These are phyloP conservation scores for Terfezia boudieri DNA, from an alignment of 495 filamentous ascomycete genomes.

Conservation along the genomic window DNA sequence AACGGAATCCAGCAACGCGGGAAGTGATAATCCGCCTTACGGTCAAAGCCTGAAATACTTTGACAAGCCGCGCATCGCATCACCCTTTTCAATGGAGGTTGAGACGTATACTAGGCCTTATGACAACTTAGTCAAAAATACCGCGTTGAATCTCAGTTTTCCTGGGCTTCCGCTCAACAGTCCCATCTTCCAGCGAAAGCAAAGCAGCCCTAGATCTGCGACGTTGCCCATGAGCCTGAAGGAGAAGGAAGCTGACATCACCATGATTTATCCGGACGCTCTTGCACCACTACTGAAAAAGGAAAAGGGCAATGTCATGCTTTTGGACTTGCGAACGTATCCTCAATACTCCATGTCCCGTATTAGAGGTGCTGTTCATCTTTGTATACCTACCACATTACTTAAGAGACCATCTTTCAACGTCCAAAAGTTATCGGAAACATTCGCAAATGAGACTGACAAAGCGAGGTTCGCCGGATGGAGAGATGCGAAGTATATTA, in stretches of 20 bases:
- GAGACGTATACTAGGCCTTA: not conserved
- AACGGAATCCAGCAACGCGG: constrained; percentile 6
- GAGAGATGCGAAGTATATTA: constrained; percentile 47
- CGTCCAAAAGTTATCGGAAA: constrained; percentile 68
- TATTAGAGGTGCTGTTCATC: constrained; percentile 58
- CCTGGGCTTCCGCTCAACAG: not conserved
- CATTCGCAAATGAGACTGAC: constrained; percentile 55
- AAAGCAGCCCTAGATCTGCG: not conserved
- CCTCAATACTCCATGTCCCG: constrained; percentile 56
- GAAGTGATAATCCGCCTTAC: constrained; percentile 3
- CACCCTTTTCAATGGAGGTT: constrained; percentile 1
- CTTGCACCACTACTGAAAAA: constrained; percentile 27
- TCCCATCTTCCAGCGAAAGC: not conserved
- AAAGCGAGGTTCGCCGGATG: constrained; percentile 55
- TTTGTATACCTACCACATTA: constrained; percentile 88
- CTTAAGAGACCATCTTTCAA: constrained; percentile 82
- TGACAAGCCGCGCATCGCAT: not conserved
- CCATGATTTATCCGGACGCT: constrained; percentile 2
- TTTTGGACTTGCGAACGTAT: constrained; percentile 78
- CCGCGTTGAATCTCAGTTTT: not conserved
- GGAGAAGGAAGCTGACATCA: constrained; percentile 6
- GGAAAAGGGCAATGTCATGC: constrained; percentile 33
- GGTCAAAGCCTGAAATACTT: constrained; percentile 1
- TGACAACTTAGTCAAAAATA: not conserved
- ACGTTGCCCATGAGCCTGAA: constrained; percentile 3